Evolutionary conservation across 73 alveolate species (phyloP).

Genomic region (Durusdinium trenchii): DNA sequence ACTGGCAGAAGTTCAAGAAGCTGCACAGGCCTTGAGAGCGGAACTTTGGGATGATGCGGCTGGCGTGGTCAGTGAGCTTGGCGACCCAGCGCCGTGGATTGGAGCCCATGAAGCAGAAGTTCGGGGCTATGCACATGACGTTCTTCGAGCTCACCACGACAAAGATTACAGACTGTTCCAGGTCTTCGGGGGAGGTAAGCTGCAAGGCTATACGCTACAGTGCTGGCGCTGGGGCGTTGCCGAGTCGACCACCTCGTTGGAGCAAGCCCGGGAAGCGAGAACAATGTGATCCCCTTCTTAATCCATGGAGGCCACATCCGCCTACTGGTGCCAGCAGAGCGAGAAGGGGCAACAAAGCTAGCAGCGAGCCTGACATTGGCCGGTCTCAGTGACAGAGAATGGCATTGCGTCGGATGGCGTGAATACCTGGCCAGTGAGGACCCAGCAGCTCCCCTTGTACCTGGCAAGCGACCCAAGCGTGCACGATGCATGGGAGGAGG

Average conservation of each 20-base stretch:
- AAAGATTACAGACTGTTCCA: background rate
- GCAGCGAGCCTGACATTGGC: background rate
- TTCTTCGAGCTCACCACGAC: background rate
- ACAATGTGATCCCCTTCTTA: background rate
- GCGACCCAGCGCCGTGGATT: too few species aligned
- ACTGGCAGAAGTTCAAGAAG: background rate
- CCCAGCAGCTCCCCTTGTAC: background rate
- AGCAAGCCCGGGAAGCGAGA: background rate
- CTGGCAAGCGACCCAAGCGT: background rate
- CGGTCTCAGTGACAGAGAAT: too few species aligned
- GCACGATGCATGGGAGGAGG: background rate
- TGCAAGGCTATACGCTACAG: background rate
- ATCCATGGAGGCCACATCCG: too few species aligned
- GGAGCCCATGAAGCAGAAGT: too few species aligned
- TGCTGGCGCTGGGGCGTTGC: background rate
- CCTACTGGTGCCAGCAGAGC: background rate
- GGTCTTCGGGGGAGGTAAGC: too few species aligned
- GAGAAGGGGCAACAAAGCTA: background rate
- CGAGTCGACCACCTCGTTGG: background rate
- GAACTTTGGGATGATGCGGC: background rate
- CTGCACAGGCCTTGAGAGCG: background rate
- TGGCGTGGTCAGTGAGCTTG: background rate
- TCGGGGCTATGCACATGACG: too few species aligned
- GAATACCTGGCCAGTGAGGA: background rate
- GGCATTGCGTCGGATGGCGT: background rate